These are phyloP conservation scores for Meripilus lineatus DNA, from an alignment of 1,284 basidiomycete species.

Conservation along the genomic window DNA sequence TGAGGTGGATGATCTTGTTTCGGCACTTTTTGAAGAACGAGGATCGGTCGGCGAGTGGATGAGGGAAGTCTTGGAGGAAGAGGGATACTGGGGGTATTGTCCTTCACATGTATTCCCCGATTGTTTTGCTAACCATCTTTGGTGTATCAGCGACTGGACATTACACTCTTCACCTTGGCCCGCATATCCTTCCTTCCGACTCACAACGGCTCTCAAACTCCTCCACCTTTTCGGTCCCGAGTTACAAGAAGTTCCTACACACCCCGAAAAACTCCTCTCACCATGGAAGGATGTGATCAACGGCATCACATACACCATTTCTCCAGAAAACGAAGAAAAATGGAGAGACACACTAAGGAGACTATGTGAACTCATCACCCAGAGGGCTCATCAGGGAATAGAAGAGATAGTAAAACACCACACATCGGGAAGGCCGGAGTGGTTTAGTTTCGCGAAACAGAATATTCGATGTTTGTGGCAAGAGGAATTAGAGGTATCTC, in stretches of 20 bases:
- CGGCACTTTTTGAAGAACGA: slow-evolving; percentile 40
- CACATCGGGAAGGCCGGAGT: slow-evolving; percentile 12
- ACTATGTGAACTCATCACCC: slow-evolving; percentile 33
- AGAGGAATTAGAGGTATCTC: slow-evolving; percentile 52
- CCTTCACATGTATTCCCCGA: slow-evolving; percentile 3
- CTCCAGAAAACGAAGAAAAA: slow-evolving; percentile 41
- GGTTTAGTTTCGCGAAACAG: slow-evolving; percentile 29
- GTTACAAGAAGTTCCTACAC: neutral
- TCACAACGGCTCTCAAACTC: slow-evolving; percentile 68
- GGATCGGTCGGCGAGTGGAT: slow-evolving; percentile 38
- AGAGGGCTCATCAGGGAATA: slow-evolving; percentile 25
- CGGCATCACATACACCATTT: slow-evolving; percentile 40
- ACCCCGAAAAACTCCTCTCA: slow-evolving; percentile 28
- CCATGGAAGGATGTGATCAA: slow-evolving; percentile 53
- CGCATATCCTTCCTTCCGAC: slow-evolving; percentile 72
- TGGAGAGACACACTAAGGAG: slow-evolving; percentile 31
- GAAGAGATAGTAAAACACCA: neutral
- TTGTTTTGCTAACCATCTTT: slow-evolving; percentile 11
- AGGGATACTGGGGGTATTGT: slow-evolving; percentile 73
- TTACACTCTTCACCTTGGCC: slow-evolving; percentile 53
- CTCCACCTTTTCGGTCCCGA: slow-evolving; percentile 35
- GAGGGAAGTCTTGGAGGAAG: slow-evolving; percentile 43
- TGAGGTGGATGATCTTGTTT: slow-evolving; percentile 55
- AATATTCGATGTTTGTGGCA: slow-evolving; percentile 34
- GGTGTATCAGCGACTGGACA: slow-evolving; percentile 63